phyloP scores from a whole-genome alignment of 2,329 filamentous ascomycete genomes.

The Cucurbitaria berberidis region DNA sequence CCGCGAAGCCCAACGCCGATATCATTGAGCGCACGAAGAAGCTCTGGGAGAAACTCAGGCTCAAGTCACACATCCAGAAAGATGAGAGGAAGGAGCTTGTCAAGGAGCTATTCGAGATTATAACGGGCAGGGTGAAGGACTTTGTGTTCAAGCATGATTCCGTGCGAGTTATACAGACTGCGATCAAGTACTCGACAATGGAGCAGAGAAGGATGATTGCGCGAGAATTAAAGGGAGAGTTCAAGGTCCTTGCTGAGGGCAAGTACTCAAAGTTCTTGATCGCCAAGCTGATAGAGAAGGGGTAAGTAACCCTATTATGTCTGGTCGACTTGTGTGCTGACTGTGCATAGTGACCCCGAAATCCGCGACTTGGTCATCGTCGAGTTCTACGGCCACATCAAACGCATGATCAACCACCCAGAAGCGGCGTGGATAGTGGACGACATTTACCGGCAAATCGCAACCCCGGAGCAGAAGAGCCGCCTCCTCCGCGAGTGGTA shows the following conservation, averaged over 20 bases:
- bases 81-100: conserved; percentile 87
- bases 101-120: conserved; percentile 86
- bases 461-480: conserved; percentile 84
- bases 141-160: conserved; percentile 99
- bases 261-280: conserved; percentile 98
- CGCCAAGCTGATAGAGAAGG: conserved; percentile 92
- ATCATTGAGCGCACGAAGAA: conserved; percentile 89
- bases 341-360: conserved; percentile 69
- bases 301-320: conserved; percentile 34
- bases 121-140: conserved; percentile 88
- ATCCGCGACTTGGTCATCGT: conserved; percentile 88
- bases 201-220: conserved; percentile 88
- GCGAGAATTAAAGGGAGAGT: conserved; percentile 82
- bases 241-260: conserved; percentile 85
- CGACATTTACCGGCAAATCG: conserved; percentile 90
- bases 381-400: conserved; percentile 93
- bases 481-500: conserved; percentile 93
- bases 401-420: conserved; percentile 91
- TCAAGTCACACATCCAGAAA: conserved; percentile 90
- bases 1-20: conserved; percentile 91
- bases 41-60: conserved; percentile 90
- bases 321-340: conserved; percentile 17
- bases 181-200: conserved; percentile 89
- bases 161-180: conserved; percentile 94
- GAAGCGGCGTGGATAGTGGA: conserved; percentile 98